phyloP scores from a whole-genome alignment of 2,329 filamentous ascomycete species.

The Elsinoe australis region DNA sequence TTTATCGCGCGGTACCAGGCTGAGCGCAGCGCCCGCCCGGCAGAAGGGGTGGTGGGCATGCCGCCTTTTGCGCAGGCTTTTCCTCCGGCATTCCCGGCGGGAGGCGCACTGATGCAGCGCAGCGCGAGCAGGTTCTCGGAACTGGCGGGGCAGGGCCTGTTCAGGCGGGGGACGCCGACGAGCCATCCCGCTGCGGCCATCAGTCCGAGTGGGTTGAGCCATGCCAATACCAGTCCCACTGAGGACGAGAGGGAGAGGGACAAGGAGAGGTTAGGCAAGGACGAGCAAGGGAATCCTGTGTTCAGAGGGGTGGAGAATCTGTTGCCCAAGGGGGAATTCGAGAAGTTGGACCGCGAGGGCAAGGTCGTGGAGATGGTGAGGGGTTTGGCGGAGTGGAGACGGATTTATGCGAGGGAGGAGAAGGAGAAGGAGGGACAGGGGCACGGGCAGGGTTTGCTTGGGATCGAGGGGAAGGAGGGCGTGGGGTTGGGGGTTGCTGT shows the following conservation, averaged over 20 bases:
- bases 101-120: too few relatives aligned
- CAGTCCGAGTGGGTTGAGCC: too few relatives aligned
- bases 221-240: too few relatives aligned
- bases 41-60: too few relatives aligned
- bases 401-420: neutral
- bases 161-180: neutral
- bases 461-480: neutral
- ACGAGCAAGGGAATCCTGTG: neutral
- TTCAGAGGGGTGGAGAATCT: neutral
- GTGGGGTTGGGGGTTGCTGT: constrained; percentile 7
- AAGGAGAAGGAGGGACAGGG: neutral
- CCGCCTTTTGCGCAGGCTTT: too few relatives aligned
- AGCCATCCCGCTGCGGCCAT: too few relatives aligned
- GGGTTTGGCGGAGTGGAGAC: constrained; percentile 9
- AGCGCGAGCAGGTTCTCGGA: neutral
- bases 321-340: constrained; percentile 3
- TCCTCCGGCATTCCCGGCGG: too few relatives aligned
- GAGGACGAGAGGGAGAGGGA: too few relatives aligned
- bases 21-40: neutral
- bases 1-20: constrained; percentile 7
- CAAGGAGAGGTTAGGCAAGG: neutral
- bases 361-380: constrained; percentile 13
- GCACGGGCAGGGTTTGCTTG: neutral
- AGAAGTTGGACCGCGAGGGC: constrained; percentile 8
- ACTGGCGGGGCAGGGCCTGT: neutral